Percentiles rank a stretch among this genome's conserved stretches.
Conservation (phyloP, 2,329 filamentous ascomycete genomes). For the Colletotrichum lupini region DNA sequence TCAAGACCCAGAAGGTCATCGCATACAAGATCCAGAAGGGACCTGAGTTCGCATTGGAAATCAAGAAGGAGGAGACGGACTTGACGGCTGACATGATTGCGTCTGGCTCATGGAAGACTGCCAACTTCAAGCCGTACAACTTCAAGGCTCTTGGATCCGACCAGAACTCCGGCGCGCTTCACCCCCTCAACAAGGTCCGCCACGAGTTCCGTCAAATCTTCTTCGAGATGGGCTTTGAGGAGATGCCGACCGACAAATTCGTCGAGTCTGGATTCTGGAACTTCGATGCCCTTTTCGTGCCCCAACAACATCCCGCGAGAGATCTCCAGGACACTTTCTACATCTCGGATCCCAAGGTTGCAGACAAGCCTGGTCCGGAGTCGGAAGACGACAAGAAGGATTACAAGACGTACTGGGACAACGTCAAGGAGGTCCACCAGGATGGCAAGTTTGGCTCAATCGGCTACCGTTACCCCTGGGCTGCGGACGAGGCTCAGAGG, state of each 20-base stretch:
- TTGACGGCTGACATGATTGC: conserved; percentile 93
- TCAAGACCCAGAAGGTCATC: conserved; percentile 85
- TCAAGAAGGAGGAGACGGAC: conserved; percentile 94
- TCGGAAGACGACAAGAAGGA: conserved; percentile 69
- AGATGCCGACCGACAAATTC: conserved; percentile 95
- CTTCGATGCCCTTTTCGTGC: conserved; percentile 37
- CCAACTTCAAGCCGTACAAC: conserved; percentile 84
- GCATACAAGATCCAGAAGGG: conserved; percentile 87
- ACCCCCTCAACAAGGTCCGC: conserved; percentile 91
- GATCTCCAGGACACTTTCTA: conserved; percentile 99
- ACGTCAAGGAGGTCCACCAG: conserved; percentile 88
- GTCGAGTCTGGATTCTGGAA: conserved; percentile 97
- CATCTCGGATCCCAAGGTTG: conserved; percentile 86
- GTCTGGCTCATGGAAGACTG: conserved; percentile 90
- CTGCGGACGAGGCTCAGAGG: conserved; percentile 84
- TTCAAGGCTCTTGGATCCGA: conserved; percentile 79
- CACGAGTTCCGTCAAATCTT: conserved; percentile 97
- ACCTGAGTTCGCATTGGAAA: conserved; percentile 86
- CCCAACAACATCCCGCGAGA: conserved; percentile 88
- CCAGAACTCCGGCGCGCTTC: conserved; percentile 70
- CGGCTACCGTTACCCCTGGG: conserved; percentile 96
- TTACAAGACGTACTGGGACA: conserved; percentile 89
- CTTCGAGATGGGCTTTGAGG: conserved; percentile 98
- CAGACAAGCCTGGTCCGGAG: conserved; percentile 73
- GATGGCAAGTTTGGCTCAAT: conserved; percentile 93